A percentile compares a stretch with the other conserved stretches of the same genome.
Conservation (phyloP, 1,284 basidiomycete species). For the Cutaneotrichosporon cutaneum region DNA sequence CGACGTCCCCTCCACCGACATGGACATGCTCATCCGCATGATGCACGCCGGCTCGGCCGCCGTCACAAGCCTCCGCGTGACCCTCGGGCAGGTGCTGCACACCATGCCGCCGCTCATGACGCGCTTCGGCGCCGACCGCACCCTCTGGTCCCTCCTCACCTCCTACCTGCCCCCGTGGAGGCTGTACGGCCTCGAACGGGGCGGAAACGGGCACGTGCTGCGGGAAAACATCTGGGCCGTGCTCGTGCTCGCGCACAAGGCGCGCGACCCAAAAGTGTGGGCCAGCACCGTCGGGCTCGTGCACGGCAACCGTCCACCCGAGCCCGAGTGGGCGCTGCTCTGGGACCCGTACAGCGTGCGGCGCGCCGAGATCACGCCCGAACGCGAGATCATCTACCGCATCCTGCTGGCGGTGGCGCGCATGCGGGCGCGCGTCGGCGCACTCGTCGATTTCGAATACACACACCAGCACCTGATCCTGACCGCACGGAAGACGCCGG, state of each 20-base stretch:
- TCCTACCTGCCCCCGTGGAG: neutral
- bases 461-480: neutral
- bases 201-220: neutral
- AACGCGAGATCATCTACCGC: neutral
- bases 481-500: neutral
- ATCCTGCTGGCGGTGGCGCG: neutral
- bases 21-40: neutral
- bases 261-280: neutral
- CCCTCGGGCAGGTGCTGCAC: neutral
- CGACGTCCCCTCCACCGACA: neutral
- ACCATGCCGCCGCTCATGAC: neutral
- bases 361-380: neutral
- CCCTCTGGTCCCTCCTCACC: constrained; percentile 2
- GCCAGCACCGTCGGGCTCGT: neutral
- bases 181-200: neutral
- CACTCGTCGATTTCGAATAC: neutral
- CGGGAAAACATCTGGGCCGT: neutral
- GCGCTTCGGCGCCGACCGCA: neutral
- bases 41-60: neutral
- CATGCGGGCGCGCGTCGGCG: neutral
- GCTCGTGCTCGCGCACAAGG: neutral
- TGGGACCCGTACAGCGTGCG: neutral
- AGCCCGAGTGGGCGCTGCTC: neutral
- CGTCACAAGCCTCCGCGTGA: neutral
- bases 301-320: neutral